Conservation (phyloP, 441 rosid species). For the Breynia disticha region DNA sequence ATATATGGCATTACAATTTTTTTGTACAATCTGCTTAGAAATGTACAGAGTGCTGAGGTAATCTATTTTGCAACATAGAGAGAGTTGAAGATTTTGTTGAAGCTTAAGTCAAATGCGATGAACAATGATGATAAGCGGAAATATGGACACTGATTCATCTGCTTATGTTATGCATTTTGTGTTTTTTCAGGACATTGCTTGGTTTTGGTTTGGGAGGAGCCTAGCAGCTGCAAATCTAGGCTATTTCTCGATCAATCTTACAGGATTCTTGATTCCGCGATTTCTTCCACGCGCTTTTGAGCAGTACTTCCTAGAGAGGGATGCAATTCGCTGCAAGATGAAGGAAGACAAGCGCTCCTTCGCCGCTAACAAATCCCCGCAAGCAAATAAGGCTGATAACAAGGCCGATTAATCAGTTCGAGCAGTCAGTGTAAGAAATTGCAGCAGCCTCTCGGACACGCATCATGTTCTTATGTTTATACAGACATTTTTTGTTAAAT, state of each 20-base stretch:
- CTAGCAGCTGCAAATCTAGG: constrained; percentile 42
- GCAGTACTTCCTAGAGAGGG: constrained; percentile 46
- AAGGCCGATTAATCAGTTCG: constrained; percentile 37
- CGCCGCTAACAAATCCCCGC: constrained; percentile 24
- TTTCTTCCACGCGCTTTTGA: constrained; percentile 80
- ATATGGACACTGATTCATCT: too few relatives aligned
- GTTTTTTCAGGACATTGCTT: constrained; percentile 36
- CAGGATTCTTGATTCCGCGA: constrained; percentile 63
- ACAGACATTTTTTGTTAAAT: background rate
- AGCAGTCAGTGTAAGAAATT: background rate
- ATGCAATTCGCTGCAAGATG: constrained; percentile 42
- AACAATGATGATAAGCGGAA: too few relatives aligned
- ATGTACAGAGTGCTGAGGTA: too few relatives aligned
- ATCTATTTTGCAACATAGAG: too few relatives aligned
- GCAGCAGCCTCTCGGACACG: background rate
- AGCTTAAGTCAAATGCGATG: too few relatives aligned
- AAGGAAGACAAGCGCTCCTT: constrained; percentile 44
- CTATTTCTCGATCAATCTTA: constrained; percentile 62
- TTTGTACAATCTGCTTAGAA: too few relatives aligned
- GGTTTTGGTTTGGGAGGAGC: constrained; percentile 81
- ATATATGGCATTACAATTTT: too few relatives aligned
- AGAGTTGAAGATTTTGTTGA: too few relatives aligned
- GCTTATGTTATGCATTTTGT: background rate
- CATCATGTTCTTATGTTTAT: background rate
- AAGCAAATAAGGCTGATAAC: constrained; percentile 31